Conservation (phyloP, 441 rosid species). For the Populus hybrid region DNA sequence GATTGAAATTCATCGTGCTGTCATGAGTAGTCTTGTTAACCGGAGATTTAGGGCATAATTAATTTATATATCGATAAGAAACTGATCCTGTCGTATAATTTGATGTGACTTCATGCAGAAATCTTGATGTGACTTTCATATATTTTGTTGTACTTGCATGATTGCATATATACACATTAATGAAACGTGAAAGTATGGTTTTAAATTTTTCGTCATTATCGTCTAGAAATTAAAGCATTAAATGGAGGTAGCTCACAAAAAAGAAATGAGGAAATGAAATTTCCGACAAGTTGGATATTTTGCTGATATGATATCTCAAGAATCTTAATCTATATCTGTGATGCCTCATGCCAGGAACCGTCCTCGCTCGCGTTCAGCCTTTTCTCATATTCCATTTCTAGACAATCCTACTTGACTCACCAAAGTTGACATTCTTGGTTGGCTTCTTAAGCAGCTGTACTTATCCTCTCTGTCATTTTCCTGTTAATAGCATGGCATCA, state of each 20-base stretch:
- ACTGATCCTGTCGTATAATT: not conserved
- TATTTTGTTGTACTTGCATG: too few relatives aligned
- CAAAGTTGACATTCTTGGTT: conserved; percentile 15
- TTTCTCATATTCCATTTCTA: not conserved
- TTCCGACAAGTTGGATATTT: not conserved
- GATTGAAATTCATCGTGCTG: conserved; percentile 6
- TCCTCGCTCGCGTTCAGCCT: not conserved
- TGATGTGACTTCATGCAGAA: not conserved
- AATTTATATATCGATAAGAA: not conserved
- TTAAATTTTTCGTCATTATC: too few relatives aligned
- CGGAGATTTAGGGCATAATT: conserved; percentile 11
- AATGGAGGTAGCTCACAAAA: not conserved
- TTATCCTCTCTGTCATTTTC: not conserved
- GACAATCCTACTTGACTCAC: not conserved
- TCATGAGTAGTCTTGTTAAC: not conserved
- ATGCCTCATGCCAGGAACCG: conserved; percentile 17
- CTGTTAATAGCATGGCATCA: not conserved
- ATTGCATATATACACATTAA: too few relatives aligned
- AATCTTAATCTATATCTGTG: conserved; percentile 10
- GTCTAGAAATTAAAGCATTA: too few relatives aligned
- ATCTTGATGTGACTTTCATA: too few relatives aligned
- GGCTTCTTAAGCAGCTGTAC: not conserved
- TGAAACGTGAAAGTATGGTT: too few relatives aligned
- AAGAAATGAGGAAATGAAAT: not conserved
- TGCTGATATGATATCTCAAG: not conserved